These are phyloP conservation scores for Debaryomyces sp. DNA, from an alignment of 1,139 yeast genomes.

Conservation along the genomic window DNA sequence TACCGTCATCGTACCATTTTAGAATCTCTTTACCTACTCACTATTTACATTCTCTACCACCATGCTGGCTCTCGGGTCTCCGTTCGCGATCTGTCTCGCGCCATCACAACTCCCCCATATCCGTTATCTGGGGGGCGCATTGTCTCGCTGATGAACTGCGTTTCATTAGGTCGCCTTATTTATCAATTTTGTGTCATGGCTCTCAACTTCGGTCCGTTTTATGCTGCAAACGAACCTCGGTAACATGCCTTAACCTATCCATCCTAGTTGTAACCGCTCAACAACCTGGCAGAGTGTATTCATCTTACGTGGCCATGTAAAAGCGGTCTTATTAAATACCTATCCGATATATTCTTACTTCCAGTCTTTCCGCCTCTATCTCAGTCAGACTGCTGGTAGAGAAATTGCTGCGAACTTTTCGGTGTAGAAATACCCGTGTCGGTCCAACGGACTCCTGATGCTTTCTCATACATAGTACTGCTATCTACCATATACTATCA, in stretches of 20 bases:
- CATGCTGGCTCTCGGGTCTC: not conserved
- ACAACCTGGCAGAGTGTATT: not conserved
- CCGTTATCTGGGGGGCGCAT: not conserved
- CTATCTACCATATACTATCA: not conserved
- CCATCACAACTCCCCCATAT: not conserved
- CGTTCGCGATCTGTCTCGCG: not conserved
- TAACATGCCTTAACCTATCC: not conserved
- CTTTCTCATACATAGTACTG: not conserved
- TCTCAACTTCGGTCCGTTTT: not conserved
- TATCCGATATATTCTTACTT: no score
- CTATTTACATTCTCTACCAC: not conserved
- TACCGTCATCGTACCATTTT: no score
- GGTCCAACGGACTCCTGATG: not conserved
- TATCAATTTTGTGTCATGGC: not conserved
- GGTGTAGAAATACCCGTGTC: constrained; percentile 1
- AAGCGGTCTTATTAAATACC: no score
- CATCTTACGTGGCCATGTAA: not conserved
- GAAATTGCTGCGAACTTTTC: constrained; percentile 1
- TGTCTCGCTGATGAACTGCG: not conserved
- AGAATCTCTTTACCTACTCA: not conserved
- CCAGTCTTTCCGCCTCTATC: not conserved
- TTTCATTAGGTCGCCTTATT: not conserved
- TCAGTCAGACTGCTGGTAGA: not conserved
- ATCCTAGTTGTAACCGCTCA: not conserved
- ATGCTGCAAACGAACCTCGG: constrained; percentile 3